Percentiles rank a stretch among this genome's conserved stretches.
Conservation (phyloP, 495 filamentous ascomycete genomes). For the Bombardia bombarda region DNA sequence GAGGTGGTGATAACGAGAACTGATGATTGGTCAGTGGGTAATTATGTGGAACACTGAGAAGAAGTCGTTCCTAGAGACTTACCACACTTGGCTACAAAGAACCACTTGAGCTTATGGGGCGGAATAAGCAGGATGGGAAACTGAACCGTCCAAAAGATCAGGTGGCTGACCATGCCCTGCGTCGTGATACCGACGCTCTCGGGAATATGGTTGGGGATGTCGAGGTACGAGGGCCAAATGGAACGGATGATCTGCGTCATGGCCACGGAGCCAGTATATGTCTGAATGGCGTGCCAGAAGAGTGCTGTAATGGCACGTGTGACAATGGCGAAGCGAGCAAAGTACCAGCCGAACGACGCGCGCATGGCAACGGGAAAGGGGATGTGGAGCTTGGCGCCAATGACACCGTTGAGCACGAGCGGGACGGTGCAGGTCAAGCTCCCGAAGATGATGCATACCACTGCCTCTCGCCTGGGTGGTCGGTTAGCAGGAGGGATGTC, state of each 20-base stretch:
- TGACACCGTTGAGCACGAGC: conserved; percentile 39
- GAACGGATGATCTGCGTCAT: conserved; percentile 35
- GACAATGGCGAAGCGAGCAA: conserved; percentile 31
- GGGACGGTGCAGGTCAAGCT: conserved; percentile 32
- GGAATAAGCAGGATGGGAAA: conserved; percentile 43
- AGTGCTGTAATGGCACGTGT: conserved; percentile 35
- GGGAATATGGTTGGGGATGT: conserved; percentile 42
- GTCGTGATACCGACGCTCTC: conserved; percentile 42
- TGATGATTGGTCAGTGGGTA: too few relatives aligned
- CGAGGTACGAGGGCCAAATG: conserved; percentile 36
- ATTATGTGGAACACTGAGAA: too few relatives aligned
- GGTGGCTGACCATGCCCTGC: conserved; percentile 39
- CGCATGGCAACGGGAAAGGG: conserved; percentile 34
- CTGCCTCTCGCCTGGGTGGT: conserved; percentile 25
- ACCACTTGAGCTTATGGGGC: conserved; percentile 40
- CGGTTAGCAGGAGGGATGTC: neutral
- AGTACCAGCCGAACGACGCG: conserved; percentile 36
- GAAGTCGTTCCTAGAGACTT: too few relatives aligned
- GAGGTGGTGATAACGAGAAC: conserved; percentile 31
- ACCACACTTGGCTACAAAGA: conserved; percentile 42
- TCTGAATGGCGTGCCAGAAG: conserved; percentile 42
- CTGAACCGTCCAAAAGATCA: conserved; percentile 42
- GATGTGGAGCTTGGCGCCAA: conserved; percentile 38
- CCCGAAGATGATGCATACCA: conserved; percentile 32
- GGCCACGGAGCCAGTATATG: conserved; percentile 32